Evolutionary conservation across 768 basidiomycete genomes (phyloP), one percentile per base, ranked within the genome.

Genomic region (Suillus subluteus): DNA sequence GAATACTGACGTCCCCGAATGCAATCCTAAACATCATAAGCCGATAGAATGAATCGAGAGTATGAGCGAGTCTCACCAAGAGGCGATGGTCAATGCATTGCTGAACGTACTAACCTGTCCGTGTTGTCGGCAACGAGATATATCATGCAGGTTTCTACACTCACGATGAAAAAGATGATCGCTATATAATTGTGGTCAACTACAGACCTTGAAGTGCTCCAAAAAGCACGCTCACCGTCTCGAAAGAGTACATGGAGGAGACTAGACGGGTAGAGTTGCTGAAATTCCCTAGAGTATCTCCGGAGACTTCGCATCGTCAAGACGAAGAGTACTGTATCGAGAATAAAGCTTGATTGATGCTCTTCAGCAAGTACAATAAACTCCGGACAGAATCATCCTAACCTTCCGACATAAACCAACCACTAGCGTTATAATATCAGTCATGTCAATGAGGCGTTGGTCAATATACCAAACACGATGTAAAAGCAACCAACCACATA

Each of bases 51-150:
- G 15, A 40, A 11, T 43, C 43, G 38, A 35, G 38, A n/a, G 18
- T 11, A 18, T 41, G 37, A 35, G 5, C 30, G 30, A 6, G 41
- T n/a, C 70, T 55, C 50, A 72, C 72, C 67, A 72, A 48, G 69
- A 68, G 7, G 64, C 13, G 1, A 72, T 61, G n/a, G 41, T 43
- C 11, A 63, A 64, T 15, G 62, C 18, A 37, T 50, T 58, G 18
- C 56, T 68, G n/a, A 68, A 65, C 16, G 62, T 13, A 26, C 59
- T 64, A 37, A 15, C 32, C 66, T 66, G 40, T 35, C 37, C 46
- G 15, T 58, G 15, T 32, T 13, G 15, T 63, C 12, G 26, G 30
- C 4, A 30, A 59, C 16, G 16, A 21, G 16, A 9, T 30, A 30
- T 16, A 41, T 41, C 16, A 59, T 30, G 37, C 16, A 12, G 11